These are phyloP conservation scores for Dioszegia crocea DNA, from an alignment of 768 basidiomycete genomes.

Conservation along the genomic window DNA sequence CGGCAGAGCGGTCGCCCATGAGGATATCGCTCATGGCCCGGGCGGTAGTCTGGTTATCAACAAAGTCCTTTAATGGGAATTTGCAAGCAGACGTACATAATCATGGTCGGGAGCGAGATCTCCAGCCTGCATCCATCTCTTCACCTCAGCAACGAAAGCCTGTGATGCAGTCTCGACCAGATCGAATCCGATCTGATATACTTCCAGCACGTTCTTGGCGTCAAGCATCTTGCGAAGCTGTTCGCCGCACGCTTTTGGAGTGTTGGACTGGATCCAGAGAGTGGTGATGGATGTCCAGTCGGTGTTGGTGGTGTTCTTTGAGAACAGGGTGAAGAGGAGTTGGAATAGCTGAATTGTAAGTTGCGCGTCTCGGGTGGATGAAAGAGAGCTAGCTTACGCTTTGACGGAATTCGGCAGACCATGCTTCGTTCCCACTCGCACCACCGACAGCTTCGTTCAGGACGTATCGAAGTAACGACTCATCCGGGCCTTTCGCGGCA, in stretches of 20 bases:
- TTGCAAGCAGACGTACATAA: too few species aligned
- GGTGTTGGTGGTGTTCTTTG: slow-evolving; percentile 56
- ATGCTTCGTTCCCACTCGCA: slow-evolving; percentile 65
- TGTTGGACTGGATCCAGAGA: slow-evolving; percentile 80
- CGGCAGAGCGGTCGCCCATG: slow-evolving; percentile 84
- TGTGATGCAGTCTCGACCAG: slow-evolving; percentile 89
- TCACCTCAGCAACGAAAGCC: slow-evolving; percentile 78
- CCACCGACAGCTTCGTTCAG: slow-evolving; percentile 89
- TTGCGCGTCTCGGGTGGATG: neutral
- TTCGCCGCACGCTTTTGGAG: slow-evolving; percentile 51
- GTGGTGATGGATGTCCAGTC: slow-evolving; percentile 78
- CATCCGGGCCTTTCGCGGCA: slow-evolving; percentile 60
- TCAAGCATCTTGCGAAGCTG: slow-evolving; percentile 29
- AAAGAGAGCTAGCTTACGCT: slow-evolving; percentile 33
- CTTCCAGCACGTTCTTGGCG: slow-evolving; percentile 61
- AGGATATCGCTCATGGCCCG: slow-evolving; percentile 73
- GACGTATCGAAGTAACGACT: slow-evolving; percentile 76
- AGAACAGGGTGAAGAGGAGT: slow-evolving; percentile 73
- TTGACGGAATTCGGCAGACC: slow-evolving; percentile 42
- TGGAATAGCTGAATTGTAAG: slow-evolving; percentile 47
- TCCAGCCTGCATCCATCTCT: slow-evolving; percentile 38
- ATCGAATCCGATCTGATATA: slow-evolving; percentile 95
- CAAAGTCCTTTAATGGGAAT: neutral
- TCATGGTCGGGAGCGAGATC: slow-evolving; percentile 19
- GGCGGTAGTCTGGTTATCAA: slow-evolving; percentile 16